These are phyloP conservation scores for Pichia inconspicua DNA, from an alignment of 1,139 yeast species.

Conservation along the genomic window DNA sequence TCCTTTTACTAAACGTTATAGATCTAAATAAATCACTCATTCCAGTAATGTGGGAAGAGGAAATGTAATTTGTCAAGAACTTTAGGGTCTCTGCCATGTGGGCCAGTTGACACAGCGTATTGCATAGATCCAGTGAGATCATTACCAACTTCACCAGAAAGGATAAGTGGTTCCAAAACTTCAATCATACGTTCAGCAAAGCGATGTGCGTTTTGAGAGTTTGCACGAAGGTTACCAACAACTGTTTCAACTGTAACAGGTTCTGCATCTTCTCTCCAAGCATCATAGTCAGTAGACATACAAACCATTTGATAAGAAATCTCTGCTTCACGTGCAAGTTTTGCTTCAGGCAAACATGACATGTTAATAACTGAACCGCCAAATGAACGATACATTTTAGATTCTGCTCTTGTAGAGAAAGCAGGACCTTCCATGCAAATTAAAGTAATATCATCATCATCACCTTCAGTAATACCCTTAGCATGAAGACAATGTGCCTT, in stretches of 20 bases:
- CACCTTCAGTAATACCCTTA: slow-evolving; percentile 33
- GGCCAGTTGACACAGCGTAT: slow-evolving; percentile 70
- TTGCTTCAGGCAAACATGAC: slow-evolving; percentile 94
- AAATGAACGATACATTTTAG: slow-evolving; percentile 76
- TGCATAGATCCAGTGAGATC: slow-evolving; percentile 72
- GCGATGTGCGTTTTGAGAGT: slow-evolving; percentile 75
- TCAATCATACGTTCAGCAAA: slow-evolving; percentile 65
- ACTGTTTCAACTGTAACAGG: slow-evolving; percentile 97
- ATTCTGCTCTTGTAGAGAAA: slow-evolving; percentile 96
- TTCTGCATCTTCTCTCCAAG: slow-evolving; percentile 93
- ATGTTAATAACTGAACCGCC: slow-evolving; percentile 94
- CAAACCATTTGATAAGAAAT: slow-evolving; percentile 95
- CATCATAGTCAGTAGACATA: slow-evolving; percentile 98
- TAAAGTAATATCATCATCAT: slow-evolving; percentile 66
- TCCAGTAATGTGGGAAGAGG: slow-evolving; percentile 93
- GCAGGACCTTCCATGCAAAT: slow-evolving; percentile 99
- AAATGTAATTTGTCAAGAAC: slow-evolving; percentile 73
- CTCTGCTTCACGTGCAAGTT: slow-evolving; percentile 95
- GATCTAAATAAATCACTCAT: slow-evolving; percentile 21
- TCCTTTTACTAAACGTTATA: background rate
- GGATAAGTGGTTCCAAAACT: slow-evolving; percentile 55
- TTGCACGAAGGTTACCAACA: slow-evolving; percentile 82
- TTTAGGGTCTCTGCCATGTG: slow-evolving; percentile 67
- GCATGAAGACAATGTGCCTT: slow-evolving; percentile 40
- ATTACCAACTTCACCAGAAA: slow-evolving; percentile 56